phyloP scores from a whole-genome alignment of 768 basidiomycete species.

The Dendrothele bispora region DNA sequence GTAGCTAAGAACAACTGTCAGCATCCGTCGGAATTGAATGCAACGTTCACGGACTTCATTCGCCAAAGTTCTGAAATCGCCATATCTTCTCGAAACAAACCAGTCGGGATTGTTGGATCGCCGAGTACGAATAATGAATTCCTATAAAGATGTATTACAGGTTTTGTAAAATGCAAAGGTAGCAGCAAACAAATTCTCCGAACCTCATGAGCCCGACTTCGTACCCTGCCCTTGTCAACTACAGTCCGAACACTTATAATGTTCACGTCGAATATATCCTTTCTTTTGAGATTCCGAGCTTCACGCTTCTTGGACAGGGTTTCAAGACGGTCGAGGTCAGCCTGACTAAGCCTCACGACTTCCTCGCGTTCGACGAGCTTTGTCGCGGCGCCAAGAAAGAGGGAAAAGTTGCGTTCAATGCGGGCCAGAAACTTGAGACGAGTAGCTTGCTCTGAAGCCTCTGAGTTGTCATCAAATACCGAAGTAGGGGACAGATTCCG shows the following conservation, averaged over 20 bases:
- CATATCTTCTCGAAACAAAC: slow-evolving; percentile 90
- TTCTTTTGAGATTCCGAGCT: slow-evolving; percentile 43
- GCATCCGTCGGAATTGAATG: slow-evolving; percentile 5
- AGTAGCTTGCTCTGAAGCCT: slow-evolving; percentile 56
- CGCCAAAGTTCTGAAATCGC: slow-evolving; percentile 89
- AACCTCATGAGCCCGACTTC: slow-evolving; percentile 87
- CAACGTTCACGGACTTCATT: slow-evolving; percentile 58
- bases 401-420: slow-evolving; percentile 79
- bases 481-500: slow-evolving; percentile 71
- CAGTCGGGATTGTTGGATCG: slow-evolving; percentile 72
- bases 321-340: slow-evolving; percentile 81
- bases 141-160: slow-evolving; percentile 45
- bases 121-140: slow-evolving; percentile 92
- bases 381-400: slow-evolving; percentile 80
- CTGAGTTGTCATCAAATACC: slow-evolving; percentile 54
- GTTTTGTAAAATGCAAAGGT: not conserved
- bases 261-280: slow-evolving; percentile 83
- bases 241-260: slow-evolving; percentile 86
- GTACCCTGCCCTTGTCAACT: slow-evolving; percentile 78
- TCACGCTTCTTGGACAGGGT: slow-evolving; percentile 63
- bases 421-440: slow-evolving; percentile 72
- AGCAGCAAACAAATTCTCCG: slow-evolving; percentile 24
- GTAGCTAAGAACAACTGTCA: slow-evolving; percentile 53
- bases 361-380: slow-evolving; percentile 86
- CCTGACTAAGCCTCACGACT: slow-evolving; percentile 85